These are phyloP conservation scores for Wickerhamomyces mucosus DNA, from an alignment of 805 yeast genomes.

Conservation along the genomic window DNA sequence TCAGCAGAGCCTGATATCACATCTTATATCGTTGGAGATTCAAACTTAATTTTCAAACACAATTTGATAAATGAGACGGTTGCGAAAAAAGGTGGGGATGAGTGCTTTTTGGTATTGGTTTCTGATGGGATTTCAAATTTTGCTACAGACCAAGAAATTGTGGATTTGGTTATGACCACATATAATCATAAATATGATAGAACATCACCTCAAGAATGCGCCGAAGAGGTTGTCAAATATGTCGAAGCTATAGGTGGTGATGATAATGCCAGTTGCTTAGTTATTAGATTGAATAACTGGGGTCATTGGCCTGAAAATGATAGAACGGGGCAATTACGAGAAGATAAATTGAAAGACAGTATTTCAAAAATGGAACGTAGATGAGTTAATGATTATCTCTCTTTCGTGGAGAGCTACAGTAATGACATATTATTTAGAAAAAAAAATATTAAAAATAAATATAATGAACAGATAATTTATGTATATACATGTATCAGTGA, in stretches of 20 bases:
- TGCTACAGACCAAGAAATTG: conserved; percentile 83
- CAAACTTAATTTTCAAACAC: conserved; percentile 25
- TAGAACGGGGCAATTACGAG: conserved; percentile 75
- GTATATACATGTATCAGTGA: background rate
- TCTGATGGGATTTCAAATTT: conserved; percentile 83
- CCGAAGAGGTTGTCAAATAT: conserved; percentile 76
- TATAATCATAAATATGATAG: conserved; percentile 37
- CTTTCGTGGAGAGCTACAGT: background rate
- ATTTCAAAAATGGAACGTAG: conserved; percentile 16
- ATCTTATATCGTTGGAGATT: conserved; percentile 60
- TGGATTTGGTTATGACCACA: conserved; percentile 73
- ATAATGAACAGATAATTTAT: background rate
- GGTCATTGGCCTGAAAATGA: conserved; percentile 85
- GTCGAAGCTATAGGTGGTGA: conserved; percentile 84
- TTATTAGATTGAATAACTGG: conserved; percentile 81
- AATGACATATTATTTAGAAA: background rate
- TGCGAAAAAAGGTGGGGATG: conserved; percentile 59
- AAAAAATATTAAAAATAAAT: conserved; percentile 1
- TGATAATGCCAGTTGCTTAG: conserved; percentile 91
- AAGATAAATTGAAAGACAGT: conserved; percentile 48
- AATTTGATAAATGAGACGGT: conserved; percentile 16
- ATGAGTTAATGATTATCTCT: conserved; percentile 1
- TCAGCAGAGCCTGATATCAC: conserved; percentile 87
- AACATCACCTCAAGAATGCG: conserved; percentile 72
- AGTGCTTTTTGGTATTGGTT: conserved; percentile 71